These are phyloP conservation scores for Capillidium heterosporum DNA, from an alignment of 371 early-diverging fungal genomes.

Conservation along the genomic window DNA sequence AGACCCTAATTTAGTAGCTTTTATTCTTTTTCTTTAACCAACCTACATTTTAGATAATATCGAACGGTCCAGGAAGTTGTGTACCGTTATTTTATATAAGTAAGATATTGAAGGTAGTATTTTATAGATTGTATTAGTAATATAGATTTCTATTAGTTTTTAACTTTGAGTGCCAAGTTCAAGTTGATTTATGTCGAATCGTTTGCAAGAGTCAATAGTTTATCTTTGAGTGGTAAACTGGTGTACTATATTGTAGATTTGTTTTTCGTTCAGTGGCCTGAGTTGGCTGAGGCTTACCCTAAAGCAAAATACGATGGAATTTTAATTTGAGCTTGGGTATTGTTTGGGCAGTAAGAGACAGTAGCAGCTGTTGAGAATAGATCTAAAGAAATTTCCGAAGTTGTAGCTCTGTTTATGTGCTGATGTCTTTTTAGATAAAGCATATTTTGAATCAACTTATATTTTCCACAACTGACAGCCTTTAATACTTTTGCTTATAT, in stretches of 20 bases:
- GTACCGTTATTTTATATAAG: slow-evolving; percentile 35
- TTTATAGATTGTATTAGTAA: neutral
- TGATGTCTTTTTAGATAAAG: no score
- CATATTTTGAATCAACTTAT: no score
- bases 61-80: slow-evolving; percentile 94
- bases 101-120: neutral
- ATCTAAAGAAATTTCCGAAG: no score
- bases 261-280: slow-evolving; percentile 86
- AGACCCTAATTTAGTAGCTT: slow-evolving; percentile 35
- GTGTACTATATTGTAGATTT: slow-evolving; percentile 58
- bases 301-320: slow-evolving; percentile 49
- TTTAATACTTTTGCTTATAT: no score
- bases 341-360: no score
- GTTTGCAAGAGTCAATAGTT: slow-evolving; percentile 62
- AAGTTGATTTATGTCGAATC: slow-evolving; percentile 75
- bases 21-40: slow-evolving; percentile 5
- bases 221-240: slow-evolving; percentile 74
- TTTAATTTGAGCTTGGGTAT: slow-evolving; percentile 61
- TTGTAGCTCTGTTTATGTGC: no score
- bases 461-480: no score
- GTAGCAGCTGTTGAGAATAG: no score
- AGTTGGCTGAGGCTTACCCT: slow-evolving; percentile 27
- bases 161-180: slow-evolving; percentile 33
- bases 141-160: slow-evolving; percentile 11
- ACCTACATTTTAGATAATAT: slow-evolving; percentile 30